Conservation (phyloP, 2,329 filamentous ascomycete species). For the Hirsutella thompsonii region DNA sequence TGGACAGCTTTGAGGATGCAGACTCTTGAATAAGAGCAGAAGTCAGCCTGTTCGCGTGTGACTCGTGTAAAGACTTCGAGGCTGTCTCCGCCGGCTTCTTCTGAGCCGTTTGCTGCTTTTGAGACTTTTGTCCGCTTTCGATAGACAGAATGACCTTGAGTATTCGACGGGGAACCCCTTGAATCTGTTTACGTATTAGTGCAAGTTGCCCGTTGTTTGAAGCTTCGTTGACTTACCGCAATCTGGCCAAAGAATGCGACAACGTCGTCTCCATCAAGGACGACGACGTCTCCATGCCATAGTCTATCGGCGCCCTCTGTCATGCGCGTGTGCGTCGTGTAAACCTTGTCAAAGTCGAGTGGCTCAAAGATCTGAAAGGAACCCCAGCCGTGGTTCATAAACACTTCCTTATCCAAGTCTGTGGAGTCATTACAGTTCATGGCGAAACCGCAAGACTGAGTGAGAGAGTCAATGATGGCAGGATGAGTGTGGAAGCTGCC, state of each 20-base stretch:
- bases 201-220: too few relatives aligned
- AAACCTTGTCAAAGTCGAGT: constrained; percentile 30
- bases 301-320: constrained; percentile 26
- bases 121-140: not conserved
- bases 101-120: not conserved
- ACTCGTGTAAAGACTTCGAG: not conserved
- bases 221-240: constrained; percentile 43
- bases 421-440: constrained; percentile 42
- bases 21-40: too few relatives aligned
- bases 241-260: constrained; percentile 27
- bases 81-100: not conserved
- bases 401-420: constrained; percentile 40
- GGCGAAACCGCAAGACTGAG: constrained; percentile 31
- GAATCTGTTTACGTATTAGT: not conserved
- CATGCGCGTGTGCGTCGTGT: constrained; percentile 45
- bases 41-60: not conserved
- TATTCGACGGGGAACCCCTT: constrained; percentile 3
- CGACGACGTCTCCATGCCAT: constrained; percentile 33
- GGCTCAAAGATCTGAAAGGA: constrained; percentile 36
- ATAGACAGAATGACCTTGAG: constrained; percentile 3
- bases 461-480: constrained; percentile 5
- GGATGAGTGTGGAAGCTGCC: constrained; percentile 5
- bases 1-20: not conserved
- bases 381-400: constrained; percentile 45
- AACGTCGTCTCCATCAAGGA: constrained; percentile 38